Percentiles rank a stretch among this genome's conserved stretches.
Conservation (phyloP, 805 yeast genomes). For the Brettanomyces custersianus region DNA sequence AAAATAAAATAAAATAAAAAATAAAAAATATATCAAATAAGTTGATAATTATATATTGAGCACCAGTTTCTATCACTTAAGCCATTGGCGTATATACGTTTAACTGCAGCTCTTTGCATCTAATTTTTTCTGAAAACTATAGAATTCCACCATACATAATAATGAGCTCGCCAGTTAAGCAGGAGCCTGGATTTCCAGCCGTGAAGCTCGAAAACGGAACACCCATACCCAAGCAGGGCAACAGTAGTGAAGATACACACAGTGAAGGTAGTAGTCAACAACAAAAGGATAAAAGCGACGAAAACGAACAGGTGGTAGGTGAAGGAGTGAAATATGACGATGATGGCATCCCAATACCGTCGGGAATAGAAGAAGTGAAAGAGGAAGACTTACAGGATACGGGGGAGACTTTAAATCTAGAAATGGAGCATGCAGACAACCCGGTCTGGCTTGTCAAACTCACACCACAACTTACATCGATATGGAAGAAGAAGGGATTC, state of each 20-base stretch:
- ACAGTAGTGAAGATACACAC: no score
- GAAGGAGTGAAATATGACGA: slow-evolving; percentile 21
- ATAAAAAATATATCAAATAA: no score
- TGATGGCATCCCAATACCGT: slow-evolving; percentile 25
- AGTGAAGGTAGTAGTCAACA: no score
- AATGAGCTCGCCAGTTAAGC: background rate
- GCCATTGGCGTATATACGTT: background rate
- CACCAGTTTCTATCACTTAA: background rate
- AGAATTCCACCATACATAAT: background rate
- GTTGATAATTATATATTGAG: no score
- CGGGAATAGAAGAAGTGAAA: slow-evolving; percentile 27
- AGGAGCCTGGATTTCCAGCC: no score
- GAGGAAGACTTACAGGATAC: slow-evolving; percentile 28
- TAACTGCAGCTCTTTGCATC: background rate
- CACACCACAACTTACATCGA: slow-evolving; percentile 77
- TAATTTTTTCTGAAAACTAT: no score
- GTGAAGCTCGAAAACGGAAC: no score
- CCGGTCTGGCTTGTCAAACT: slow-evolving; percentile 89
- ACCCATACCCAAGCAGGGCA: no score
- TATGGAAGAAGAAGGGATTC: slow-evolving; percentile 60
- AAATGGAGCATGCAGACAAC: slow-evolving; percentile 49
- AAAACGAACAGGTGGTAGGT: slow-evolving; percentile 5
- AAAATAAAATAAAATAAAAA: no score
- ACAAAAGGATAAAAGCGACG: no score
- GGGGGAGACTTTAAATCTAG: slow-evolving; percentile 72